Conservation (phyloP, 371 early-diverging fungal genomes). For the Coemansia sp. region DNA sequence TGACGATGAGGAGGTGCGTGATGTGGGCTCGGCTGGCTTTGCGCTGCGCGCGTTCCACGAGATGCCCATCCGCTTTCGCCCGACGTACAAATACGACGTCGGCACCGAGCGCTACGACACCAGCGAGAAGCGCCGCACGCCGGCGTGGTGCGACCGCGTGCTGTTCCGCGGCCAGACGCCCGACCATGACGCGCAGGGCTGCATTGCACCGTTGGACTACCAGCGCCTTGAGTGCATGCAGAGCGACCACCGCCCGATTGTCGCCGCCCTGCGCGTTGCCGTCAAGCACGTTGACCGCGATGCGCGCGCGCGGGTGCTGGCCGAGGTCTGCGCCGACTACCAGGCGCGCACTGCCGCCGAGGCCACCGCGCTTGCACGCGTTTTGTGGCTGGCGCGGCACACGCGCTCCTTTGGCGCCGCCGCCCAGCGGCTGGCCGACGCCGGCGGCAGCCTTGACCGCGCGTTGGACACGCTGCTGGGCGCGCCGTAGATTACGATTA, state of each 20-base stretch:
- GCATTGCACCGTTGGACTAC: slow-evolving; percentile 24
- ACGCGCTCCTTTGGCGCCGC: slow-evolving; percentile 16
- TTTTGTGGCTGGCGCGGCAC: slow-evolving; percentile 36
- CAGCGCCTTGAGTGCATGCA: slow-evolving; percentile 35
- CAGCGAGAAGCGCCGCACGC: slow-evolving; percentile 78
- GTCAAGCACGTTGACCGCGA: slow-evolving; percentile 37
- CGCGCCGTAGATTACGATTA: neutral
- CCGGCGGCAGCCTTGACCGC: slow-evolving; percentile 18
- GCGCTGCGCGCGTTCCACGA: slow-evolving; percentile 69
- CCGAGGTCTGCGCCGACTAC: slow-evolving; percentile 13
- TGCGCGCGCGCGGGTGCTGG: slow-evolving; percentile 14
- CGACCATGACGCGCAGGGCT: slow-evolving; percentile 25
- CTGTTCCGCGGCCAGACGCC: slow-evolving; percentile 52
- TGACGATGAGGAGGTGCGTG: slow-evolving; percentile 17
- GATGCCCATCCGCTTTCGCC: slow-evolving; percentile 75
- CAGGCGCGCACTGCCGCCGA: slow-evolving; percentile 10
- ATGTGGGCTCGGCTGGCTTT: slow-evolving; percentile 27
- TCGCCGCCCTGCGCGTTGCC: slow-evolving; percentile 31
- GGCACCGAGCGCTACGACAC: slow-evolving; percentile 63
- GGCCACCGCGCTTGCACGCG: slow-evolving; percentile 17
- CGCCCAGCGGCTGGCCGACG: slow-evolving; percentile 21
- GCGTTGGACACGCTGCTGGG: slow-evolving; percentile 13
- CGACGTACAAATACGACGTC: slow-evolving; percentile 88
- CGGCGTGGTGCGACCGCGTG: slow-evolving; percentile 91
- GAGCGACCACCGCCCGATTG: slow-evolving; percentile 50